Conservation (phyloP, 2,329 filamentous ascomycete species). For the Madurella fahalii region DNA sequence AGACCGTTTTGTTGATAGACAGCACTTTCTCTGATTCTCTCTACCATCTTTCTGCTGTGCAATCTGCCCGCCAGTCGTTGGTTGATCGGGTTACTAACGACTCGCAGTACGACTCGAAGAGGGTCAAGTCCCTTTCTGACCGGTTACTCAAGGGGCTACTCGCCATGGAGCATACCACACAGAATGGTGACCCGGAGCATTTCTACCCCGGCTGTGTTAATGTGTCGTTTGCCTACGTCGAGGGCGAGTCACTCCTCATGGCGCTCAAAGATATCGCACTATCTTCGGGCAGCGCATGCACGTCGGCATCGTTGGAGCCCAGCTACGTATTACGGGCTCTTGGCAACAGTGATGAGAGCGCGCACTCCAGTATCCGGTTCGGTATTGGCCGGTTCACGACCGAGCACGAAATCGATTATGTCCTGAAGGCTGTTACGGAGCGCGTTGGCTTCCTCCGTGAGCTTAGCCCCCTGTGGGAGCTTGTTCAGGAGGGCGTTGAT, state of each 20-base stretch:
- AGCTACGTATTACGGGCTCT: constrained; percentile 93
- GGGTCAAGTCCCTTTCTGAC: constrained; percentile 78
- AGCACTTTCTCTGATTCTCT: constrained; percentile 63
- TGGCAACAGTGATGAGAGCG: constrained; percentile 94
- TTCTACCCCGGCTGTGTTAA: constrained; percentile 98
- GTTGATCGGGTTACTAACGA: constrained; percentile 6
- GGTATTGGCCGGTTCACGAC: constrained; percentile 97
- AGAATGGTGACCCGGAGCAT: constrained; percentile 77
- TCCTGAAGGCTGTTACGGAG: constrained; percentile 87
- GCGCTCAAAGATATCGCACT: constrained; percentile 96
- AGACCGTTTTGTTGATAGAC: constrained; percentile 54
- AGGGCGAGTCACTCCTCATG: constrained; percentile 97
- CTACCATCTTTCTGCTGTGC: not conserved
- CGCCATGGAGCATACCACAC: constrained; percentile 82
- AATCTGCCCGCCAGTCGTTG: constrained; percentile 2
- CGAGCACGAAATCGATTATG: constrained; percentile 92
- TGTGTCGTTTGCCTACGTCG: constrained; percentile 96
- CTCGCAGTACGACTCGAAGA: constrained; percentile 83
- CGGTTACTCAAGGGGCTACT: constrained; percentile 78
- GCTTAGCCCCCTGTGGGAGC: constrained; percentile 92
- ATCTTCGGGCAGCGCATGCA: constrained; percentile 94
- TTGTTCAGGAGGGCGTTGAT: constrained; percentile 95
- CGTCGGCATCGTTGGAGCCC: constrained; percentile 91
- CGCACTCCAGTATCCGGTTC: constrained; percentile 96
- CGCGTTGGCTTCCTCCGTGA: constrained; percentile 90